A percentile compares a stretch with the other conserved stretches of the same genome.
phyloP scores from a whole-genome alignment of 257 asterid genomes.

The Nicotiana tomentosiformis region DNA sequence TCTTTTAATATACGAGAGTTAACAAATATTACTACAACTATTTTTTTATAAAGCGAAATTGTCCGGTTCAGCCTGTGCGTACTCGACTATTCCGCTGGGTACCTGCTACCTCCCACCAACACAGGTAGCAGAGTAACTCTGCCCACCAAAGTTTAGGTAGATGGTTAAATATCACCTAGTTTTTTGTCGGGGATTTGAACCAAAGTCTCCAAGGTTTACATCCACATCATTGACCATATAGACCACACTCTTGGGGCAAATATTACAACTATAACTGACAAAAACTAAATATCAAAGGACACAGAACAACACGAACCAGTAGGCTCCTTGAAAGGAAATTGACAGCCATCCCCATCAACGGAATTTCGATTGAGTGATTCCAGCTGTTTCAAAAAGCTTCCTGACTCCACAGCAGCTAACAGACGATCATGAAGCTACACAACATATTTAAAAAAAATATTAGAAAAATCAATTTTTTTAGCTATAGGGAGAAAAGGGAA shows the following conservation, averaged over 20 bases:
- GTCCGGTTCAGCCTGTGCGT: too few species aligned
- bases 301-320: conserved; percentile 38
- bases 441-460: neutral
- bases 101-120: neutral
- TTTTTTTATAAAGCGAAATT: neutral
- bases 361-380: conserved; percentile 40
- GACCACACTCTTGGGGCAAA: neutral
- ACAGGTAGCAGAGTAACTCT: neutral
- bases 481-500: neutral
- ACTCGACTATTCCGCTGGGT: neutral
- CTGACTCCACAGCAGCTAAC: conserved; percentile 49
- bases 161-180: too few species aligned
- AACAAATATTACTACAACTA: neutral
- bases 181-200: too few species aligned
- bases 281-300: neutral
- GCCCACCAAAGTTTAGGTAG: neutral
- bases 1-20: neutral
- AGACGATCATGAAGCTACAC: conserved; percentile 71
- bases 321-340: conserved; percentile 62
- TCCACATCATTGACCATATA: neutral
- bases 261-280: neutral
- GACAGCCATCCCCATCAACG: conserved; percentile 11
- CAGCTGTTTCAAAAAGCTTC: conserved; percentile 52
- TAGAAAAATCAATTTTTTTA: neutral
- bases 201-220: neutral